A percentile compares a stretch with the other conserved stretches of the same genome.
phyloP scores from a whole-genome alignment of 441 rosid species.

The Jatropha podagrica region DNA sequence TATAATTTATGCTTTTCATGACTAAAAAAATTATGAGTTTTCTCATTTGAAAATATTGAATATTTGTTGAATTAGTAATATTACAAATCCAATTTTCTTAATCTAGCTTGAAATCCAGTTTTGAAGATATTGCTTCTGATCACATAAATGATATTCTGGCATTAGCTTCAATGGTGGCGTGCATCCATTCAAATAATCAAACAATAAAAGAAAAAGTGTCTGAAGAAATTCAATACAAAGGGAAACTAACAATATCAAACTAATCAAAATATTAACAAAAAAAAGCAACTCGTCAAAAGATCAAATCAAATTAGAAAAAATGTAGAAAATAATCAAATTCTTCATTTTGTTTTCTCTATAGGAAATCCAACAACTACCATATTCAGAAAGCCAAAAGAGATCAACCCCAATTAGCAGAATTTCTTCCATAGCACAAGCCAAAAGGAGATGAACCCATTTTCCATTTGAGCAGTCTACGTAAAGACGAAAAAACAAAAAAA shows the following conservation, averaged over 20 bases:
- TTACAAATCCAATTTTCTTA: background rate
- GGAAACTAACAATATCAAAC: background rate
- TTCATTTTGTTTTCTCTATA: background rate
- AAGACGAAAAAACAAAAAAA: background rate
- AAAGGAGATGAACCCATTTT: constrained; percentile 1
- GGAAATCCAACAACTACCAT: background rate
- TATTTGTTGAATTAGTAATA: background rate
- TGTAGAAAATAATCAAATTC: background rate
- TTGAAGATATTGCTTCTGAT: background rate
- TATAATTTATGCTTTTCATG: background rate
- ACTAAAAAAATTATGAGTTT: background rate
- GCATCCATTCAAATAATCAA: no score
- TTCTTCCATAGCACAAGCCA: background rate
- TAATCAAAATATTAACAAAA: background rate
- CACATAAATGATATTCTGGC: background rate
- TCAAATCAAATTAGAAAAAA: background rate
- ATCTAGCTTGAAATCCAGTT: background rate
- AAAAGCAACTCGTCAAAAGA: background rate
- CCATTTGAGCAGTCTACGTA: background rate
- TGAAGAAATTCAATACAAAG: background rate
- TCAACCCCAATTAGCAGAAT: no score
- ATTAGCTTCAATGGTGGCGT: background rate
- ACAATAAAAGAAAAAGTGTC: background rate
- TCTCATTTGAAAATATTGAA: background rate
- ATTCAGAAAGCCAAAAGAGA: background rate